Evolutionary conservation across 2,329 filamentous ascomycete genomes (phyloP).

Genomic region (Colletotrichum sp.): DNA sequence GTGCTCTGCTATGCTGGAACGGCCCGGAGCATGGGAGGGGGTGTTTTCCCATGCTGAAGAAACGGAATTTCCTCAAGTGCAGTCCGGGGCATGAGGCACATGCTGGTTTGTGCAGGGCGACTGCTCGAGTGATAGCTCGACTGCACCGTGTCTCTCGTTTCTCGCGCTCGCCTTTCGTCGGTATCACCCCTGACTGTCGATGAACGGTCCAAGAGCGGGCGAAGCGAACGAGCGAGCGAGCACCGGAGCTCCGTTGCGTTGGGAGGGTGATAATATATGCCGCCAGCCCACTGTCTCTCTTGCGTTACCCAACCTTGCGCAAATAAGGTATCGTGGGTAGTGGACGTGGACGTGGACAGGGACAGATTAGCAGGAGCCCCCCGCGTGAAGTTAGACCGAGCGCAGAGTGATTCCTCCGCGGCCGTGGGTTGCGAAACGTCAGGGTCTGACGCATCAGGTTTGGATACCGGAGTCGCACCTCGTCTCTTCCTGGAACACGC

Average conservation of each 20-base stretch:
- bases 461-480: constrained; percentile 24
- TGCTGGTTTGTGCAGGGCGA: constrained; percentile 7
- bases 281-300: not conserved
- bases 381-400: constrained; percentile 21
- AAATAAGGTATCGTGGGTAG: not conserved
- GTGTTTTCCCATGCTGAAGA: not conserved
- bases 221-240: constrained; percentile 9
- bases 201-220: not conserved
- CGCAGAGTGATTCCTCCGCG: constrained; percentile 16
- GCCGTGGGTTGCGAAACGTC: constrained; percentile 19
- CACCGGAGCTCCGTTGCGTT: constrained; percentile 19
- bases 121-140: not conserved
- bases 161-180: not conserved
- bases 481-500: constrained; percentile 22
- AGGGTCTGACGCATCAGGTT: constrained; percentile 21
- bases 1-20: not conserved
- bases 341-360: not conserved
- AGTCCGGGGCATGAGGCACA: constrained; percentile 11
- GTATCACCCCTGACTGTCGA: not conserved
- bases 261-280: constrained; percentile 2
- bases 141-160: not conserved
- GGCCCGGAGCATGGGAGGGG: constrained; percentile 6
- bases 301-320: not conserved
- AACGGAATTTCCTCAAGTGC: constrained; percentile 13
- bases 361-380: constrained; percentile 5